These are phyloP conservation scores for Oryza australiensis DNA, from an alignment of 176 grass and related monocot species.

Conservation along the genomic window DNA sequence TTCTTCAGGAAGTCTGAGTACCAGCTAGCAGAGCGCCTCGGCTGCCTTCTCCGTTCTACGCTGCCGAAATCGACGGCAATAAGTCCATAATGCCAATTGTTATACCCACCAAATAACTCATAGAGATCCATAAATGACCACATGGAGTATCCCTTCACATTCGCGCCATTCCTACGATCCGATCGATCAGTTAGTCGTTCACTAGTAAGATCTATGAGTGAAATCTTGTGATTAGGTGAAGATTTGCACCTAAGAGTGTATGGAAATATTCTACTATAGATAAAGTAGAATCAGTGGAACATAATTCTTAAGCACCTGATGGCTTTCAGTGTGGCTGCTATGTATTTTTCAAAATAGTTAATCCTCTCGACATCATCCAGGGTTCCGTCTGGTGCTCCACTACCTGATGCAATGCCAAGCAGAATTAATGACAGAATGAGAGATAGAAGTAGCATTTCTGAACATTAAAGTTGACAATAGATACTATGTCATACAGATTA, in stretches of 20 bases:
- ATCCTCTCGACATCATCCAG: slow-evolving; percentile 44
- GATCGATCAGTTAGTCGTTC: neutral
- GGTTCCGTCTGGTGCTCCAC: slow-evolving; percentile 17
- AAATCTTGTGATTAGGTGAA: neutral
- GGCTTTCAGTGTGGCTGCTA: slow-evolving; percentile 36
- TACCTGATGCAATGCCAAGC: slow-evolving; percentile 11
- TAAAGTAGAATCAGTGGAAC: neutral
- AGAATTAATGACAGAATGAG: neutral
- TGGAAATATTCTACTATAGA: neutral
- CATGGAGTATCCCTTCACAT: slow-evolving; percentile 53
- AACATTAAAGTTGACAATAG: neutral
- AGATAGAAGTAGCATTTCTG: neutral
- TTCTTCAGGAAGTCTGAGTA: slow-evolving; percentile 57
- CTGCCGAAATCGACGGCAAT: slow-evolving; percentile 50
- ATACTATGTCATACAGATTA: neutral
- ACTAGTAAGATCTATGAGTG: neutral
- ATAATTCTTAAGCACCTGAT: slow-evolving; percentile 31
- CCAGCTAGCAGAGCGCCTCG: slow-evolving; percentile 52
- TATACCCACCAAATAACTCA: slow-evolving; percentile 46
- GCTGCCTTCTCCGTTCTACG: slow-evolving; percentile 31
- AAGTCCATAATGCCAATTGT: slow-evolving; percentile 28
- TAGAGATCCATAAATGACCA: slow-evolving; percentile 69
- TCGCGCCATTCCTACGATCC: slow-evolving; percentile 41
- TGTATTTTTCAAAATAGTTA: slow-evolving; percentile 34
- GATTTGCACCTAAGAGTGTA: neutral